Conservation (phyloP, 1,284 basidiomycete genomes). For the Coriolopsis trogii region DNA sequence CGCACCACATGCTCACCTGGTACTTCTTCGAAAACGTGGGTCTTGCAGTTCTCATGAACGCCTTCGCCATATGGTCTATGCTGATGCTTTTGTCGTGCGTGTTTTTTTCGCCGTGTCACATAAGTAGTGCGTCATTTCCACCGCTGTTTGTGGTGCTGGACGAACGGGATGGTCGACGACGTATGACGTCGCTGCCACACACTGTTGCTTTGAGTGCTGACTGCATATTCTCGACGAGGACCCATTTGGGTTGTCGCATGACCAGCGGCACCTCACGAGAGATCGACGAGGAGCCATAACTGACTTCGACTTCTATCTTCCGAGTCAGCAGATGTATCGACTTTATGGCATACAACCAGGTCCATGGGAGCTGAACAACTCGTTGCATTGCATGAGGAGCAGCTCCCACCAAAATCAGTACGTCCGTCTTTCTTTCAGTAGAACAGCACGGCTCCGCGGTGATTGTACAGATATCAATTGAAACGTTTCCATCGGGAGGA, state of each 20-base stretch:
- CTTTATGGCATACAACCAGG: slow-evolving; percentile 1
- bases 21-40: slow-evolving; percentile 23
- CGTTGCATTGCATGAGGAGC: neutral
- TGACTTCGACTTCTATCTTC: neutral
- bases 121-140: slow-evolving; percentile 10
- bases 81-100: slow-evolving; percentile 12
- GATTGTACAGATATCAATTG: slow-evolving; percentile 3
- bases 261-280: neutral
- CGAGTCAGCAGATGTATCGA: neutral
- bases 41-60: slow-evolving; percentile 22
- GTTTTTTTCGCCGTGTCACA: neutral
- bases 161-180: slow-evolving; percentile 8
- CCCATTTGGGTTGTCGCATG: neutral
- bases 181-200: slow-evolving; percentile 19
- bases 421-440: neutral
- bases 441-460: neutral
- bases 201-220: neutral
- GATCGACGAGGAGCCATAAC: neutral
- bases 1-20: slow-evolving; percentile 22
- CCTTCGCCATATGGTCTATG: slow-evolving; percentile 21
- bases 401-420: slow-evolving; percentile 3
- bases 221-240: neutral
- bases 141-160: slow-evolving; percentile 14
- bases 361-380: no score
- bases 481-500: no score